A percentile compares a stretch with the other conserved stretches of the same genome.
These are phyloP conservation scores for Candida lessepsii DNA, from an alignment of 805 yeast species.

Conservation along the genomic window DNA sequence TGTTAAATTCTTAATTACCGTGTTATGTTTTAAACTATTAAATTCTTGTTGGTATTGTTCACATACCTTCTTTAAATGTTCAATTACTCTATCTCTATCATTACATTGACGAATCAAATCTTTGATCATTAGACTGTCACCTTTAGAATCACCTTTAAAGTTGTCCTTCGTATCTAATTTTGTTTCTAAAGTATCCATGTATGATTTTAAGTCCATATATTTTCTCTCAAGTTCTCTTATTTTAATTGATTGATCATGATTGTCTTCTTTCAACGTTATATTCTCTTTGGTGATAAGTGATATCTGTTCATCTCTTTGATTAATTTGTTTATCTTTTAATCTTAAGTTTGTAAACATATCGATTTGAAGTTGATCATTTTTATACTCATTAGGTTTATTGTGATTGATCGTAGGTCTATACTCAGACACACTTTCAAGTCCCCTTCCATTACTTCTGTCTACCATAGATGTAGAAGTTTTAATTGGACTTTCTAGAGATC, in stretches of 20 bases:
- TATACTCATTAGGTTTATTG: too few relatives aligned
- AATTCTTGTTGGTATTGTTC: conserved; percentile 19
- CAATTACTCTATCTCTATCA: conserved; percentile 20
- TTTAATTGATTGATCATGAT: conserved; percentile 8
- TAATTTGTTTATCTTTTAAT: conserved; percentile 14
- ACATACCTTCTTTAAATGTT: conserved; percentile 19
- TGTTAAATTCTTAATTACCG: conserved; percentile 16
- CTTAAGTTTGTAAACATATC: conserved; percentile 2
- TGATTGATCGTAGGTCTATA: too few relatives aligned
- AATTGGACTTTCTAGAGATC: too few relatives aligned
- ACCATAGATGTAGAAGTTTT: too few relatives aligned
- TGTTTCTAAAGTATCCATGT: conserved; percentile 18
- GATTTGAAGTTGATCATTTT: neutral
- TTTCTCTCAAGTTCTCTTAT: conserved; percentile 21
- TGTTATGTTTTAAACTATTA: conserved; percentile 12
- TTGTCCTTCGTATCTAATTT: conserved; percentile 8
- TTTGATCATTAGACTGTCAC: conserved; percentile 10
- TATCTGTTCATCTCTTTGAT: conserved; percentile 17
- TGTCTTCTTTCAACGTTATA: conserved; percentile 5
- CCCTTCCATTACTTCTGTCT: too few relatives aligned
- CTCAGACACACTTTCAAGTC: too few relatives aligned
- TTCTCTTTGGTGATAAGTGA: conserved; percentile 14
- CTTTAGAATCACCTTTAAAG: conserved; percentile 2
- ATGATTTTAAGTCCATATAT: conserved; percentile 17
- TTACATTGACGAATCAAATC: conserved; percentile 17